Conservation (phyloP, 768 basidiomycete species). For the Lactarius sanguifluus region DNA sequence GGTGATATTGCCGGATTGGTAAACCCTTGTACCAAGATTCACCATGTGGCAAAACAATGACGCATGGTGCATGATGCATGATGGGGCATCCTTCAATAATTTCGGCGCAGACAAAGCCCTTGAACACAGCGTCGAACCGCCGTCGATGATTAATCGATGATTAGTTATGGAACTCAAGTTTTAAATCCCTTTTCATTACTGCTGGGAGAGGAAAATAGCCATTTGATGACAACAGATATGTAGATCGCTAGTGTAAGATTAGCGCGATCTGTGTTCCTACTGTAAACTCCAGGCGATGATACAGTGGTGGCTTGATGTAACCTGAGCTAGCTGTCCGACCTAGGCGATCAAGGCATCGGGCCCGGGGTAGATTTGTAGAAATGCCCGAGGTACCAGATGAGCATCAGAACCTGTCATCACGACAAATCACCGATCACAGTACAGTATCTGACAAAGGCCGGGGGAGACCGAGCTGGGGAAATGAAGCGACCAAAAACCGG, state of each 20-base stretch:
- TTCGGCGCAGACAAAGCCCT: background rate
- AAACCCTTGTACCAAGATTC: background rate
- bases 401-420: background rate
- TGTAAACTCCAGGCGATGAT: background rate
- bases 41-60: background rate
- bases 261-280: background rate
- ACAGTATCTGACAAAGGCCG: background rate
- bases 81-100: background rate
- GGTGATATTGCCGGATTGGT: background rate
- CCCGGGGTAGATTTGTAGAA: background rate
- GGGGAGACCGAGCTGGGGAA: background rate
- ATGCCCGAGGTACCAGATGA: background rate
- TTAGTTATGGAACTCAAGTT: background rate
- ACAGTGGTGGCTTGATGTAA: background rate
- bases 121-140: background rate
- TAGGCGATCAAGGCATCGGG: background rate
- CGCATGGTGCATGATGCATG: background rate
- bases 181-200: background rate
- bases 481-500: background rate
- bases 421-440: background rate
- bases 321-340: background rate
- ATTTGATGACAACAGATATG: background rate
- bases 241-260: background rate
- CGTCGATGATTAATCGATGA: too few relatives aligned
- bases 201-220: background rate